A percentile compares a stretch with the other conserved stretches of the same genome.
Conservation (phyloP, 352 stramenopile species). For the Globisporangium splendens region DNA sequence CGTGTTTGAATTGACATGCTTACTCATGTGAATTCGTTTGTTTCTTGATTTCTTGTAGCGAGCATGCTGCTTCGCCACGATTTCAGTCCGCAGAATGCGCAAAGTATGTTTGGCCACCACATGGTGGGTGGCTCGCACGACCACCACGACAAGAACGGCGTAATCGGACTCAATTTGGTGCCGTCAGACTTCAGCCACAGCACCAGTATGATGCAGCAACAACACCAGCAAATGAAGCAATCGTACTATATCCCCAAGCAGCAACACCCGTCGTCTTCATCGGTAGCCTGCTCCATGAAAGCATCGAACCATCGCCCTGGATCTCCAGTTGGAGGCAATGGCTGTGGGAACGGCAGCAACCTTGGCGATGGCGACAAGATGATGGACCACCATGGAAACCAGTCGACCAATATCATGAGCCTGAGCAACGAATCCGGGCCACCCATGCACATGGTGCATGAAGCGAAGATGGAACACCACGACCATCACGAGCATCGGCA, state of each 20-base stretch:
- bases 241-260: constrained; percentile 34
- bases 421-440: not conserved
- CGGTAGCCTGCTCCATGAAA: constrained; percentile 18
- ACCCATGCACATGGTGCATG: constrained; percentile 3
- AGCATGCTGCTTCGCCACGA: constrained; percentile 76
- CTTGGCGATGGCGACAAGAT: not conserved
- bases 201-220: constrained; percentile 21
- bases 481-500: not conserved
- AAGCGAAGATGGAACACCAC: constrained; percentile 1
- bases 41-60: constrained; percentile 22
- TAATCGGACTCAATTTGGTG: constrained; percentile 57
- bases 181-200: constrained; percentile 55
- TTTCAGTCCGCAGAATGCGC: constrained; percentile 60
- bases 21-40: constrained; percentile 12
- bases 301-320: constrained; percentile 21
- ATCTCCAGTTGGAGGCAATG: constrained; percentile 14
- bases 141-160: constrained; percentile 51
- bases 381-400: not conserved
- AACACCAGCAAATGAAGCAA: constrained; percentile 37
- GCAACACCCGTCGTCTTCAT: constrained; percentile 12
- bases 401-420: not conserved
- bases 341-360: not conserved
- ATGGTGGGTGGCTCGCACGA: constrained; percentile 29
- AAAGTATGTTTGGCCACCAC: constrained; percentile 49
- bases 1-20: not conserved